phyloP scores from a whole-genome alignment of 176 grass and related monocot genomes.

The Oryza longistaminata region DNA sequence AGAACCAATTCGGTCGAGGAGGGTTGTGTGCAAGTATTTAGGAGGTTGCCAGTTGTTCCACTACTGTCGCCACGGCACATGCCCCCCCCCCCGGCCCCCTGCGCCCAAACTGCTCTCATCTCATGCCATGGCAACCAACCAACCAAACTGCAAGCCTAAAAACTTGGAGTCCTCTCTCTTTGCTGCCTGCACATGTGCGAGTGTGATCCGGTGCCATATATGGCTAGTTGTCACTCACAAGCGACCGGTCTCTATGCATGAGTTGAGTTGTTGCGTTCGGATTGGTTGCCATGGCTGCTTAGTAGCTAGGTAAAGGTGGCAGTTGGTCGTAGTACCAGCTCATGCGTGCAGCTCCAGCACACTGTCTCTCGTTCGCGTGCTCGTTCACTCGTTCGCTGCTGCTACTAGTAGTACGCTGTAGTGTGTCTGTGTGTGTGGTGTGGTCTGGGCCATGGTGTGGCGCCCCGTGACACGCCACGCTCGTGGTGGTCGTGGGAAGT shows the following conservation, averaged over 20 bases:
- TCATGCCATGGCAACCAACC: no score
- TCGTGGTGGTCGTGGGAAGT: not conserved
- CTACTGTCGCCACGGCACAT: not conserved
- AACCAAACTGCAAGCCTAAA: not conserved
- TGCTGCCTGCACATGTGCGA: not conserved
- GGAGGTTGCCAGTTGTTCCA: not conserved
- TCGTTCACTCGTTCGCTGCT: no score
- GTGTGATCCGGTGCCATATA: not conserved
- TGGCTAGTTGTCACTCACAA: not conserved
- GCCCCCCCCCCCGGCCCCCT: no score
- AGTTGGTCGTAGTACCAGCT: not conserved
- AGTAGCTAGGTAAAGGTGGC: not conserved
- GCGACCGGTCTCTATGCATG: not conserved
- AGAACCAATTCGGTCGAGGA: not conserved
- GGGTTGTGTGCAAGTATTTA: not conserved
- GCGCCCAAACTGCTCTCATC: not conserved
- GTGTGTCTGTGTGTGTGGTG: no score
- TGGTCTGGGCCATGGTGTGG: no score
- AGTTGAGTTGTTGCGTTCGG: not conserved
- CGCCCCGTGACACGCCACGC: not conserved
- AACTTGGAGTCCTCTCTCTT: not conserved
- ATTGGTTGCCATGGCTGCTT: not conserved
- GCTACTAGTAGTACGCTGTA: not conserved
- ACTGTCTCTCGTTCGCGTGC: no score
- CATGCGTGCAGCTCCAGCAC: not conserved